Conservation (phyloP, 1,139 yeast species). For the Yamadazyma atlantica region DNA sequence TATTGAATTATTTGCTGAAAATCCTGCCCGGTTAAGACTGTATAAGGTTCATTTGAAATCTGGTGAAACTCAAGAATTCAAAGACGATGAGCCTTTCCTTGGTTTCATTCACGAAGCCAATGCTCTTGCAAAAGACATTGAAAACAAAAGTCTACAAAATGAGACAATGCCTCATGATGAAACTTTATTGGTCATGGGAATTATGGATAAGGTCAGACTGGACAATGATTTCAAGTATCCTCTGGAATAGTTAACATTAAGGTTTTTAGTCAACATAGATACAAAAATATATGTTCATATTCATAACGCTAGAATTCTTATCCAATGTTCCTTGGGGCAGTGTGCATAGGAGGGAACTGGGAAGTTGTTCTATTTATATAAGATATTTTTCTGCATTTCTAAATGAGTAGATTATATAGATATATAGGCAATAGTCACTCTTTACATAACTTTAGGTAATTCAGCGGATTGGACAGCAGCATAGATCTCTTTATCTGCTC, state of each 20-base stretch:
- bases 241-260: constrained; percentile 30
- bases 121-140: constrained; percentile 45
- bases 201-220: constrained; percentile 44
- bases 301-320: no score
- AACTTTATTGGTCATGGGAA: constrained; percentile 41
- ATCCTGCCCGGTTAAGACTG: constrained; percentile 34
- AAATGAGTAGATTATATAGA: no score
- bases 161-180: constrained; percentile 42
- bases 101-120: constrained; percentile 57
- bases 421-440: no score
- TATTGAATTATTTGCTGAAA: constrained; percentile 32
- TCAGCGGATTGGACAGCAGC: constrained; percentile 1
- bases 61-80: constrained; percentile 21
- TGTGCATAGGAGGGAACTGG: no score
- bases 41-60: constrained; percentile 29
- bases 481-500: neutral
- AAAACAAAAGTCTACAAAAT: constrained; percentile 33
- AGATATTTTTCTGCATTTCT: no score
- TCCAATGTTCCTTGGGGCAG: no score
- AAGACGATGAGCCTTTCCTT: constrained; percentile 29
- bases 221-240: constrained; percentile 45
- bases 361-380: no score
- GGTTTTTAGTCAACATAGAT: no score
- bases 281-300: no score
- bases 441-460: constrained; percentile 1